phyloP scores from a whole-genome alignment of 768 basidiomycete species.

The Mycena floridula region DNA sequence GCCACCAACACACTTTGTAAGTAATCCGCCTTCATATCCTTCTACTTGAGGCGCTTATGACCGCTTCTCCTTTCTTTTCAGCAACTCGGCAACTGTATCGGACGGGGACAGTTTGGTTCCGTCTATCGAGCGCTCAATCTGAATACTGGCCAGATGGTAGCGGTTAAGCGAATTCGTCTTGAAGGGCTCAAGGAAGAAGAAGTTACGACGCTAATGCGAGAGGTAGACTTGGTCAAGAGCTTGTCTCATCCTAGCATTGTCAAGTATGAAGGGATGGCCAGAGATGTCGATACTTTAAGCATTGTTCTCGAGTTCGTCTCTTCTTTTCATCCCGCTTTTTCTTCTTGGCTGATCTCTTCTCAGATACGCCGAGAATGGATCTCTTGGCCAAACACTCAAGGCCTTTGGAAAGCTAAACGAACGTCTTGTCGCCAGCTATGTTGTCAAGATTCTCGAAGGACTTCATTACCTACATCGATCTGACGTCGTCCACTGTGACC shows the following conservation, averaged over 20 bases:
- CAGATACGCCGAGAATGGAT: constrained; percentile 96
- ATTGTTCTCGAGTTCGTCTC: constrained; percentile 87
- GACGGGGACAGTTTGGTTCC: constrained; percentile 93
- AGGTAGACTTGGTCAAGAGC: constrained; percentile 89
- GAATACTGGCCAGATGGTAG: constrained; percentile 95
- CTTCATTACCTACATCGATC: constrained; percentile 86
- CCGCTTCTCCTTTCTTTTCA: constrained; percentile 24
- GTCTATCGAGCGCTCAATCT: constrained; percentile 94
- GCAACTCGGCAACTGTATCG: constrained; percentile 98
- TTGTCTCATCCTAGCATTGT: constrained; percentile 93
- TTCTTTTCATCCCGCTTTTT: constrained; percentile 7
- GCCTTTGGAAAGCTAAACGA: constrained; percentile 94
- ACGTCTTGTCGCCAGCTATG: constrained; percentile 84
- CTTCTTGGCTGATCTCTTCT: constrained; percentile 9
- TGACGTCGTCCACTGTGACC: constrained; percentile 94
- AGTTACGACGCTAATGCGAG: constrained; percentile 85
- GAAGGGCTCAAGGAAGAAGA: constrained; percentile 90
- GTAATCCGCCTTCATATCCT: constrained; percentile 31
- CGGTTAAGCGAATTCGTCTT: constrained; percentile 92
- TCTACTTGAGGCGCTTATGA: constrained; percentile 3
- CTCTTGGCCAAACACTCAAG: constrained; percentile 87
- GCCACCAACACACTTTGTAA: constrained; percentile 73
- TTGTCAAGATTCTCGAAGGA: constrained; percentile 95
- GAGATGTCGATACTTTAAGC: constrained; percentile 83
- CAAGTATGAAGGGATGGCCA: constrained; percentile 93